phyloP scores from a whole-genome alignment of 805 yeast species.

The Wickerhamiella spandovensis region DNA sequence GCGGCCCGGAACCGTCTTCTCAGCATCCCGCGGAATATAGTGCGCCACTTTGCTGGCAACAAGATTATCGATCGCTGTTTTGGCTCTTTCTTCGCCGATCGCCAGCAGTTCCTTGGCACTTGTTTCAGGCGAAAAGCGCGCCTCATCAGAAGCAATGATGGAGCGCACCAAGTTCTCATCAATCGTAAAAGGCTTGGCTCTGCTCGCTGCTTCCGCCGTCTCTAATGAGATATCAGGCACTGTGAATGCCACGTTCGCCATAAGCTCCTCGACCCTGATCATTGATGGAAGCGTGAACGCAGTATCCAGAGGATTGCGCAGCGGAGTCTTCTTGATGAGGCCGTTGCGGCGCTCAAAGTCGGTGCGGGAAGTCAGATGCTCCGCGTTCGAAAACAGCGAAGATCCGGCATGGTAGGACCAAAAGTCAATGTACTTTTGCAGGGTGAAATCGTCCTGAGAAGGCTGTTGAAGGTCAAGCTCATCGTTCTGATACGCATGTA shows the following conservation, averaged over 20 bases:
- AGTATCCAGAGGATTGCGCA: conserved; percentile 24
- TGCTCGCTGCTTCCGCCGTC: not conserved
- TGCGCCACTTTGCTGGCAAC: conserved; percentile 33
- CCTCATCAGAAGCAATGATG: conserved; percentile 42
- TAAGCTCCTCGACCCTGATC: conserved; percentile 51
- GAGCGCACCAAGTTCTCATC: conserved; percentile 25
- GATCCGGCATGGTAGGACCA: conserved; percentile 49
- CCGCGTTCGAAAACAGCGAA: conserved; percentile 16
- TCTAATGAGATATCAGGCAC: conserved; percentile 14
- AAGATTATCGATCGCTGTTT: conserved; percentile 38
- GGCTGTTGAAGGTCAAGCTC: conserved; percentile 25
- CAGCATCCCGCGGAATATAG: conserved; percentile 22
- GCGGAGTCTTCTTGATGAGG: conserved; percentile 26
- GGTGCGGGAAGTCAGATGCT: conserved; percentile 16
- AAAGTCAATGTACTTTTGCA: conserved; percentile 38
- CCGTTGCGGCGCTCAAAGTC: conserved; percentile 38
- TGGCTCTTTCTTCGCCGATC: conserved; percentile 34
- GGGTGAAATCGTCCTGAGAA: conserved; percentile 32
- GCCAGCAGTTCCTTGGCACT: conserved; percentile 36
- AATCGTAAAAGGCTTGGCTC: conserved; percentile 18
- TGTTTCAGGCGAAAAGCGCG: conserved; percentile 32
- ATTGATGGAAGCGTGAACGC: conserved; percentile 46
- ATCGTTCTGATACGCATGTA: conserved; percentile 45
- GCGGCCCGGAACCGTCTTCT: conserved; percentile 30
- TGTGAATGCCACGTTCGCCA: conserved; percentile 31